Percentiles rank a stretch among this genome's conserved stretches.
These are phyloP conservation scores for Adansonia rubrostipa DNA, from an alignment of 441 rosid genomes.

Conservation along the genomic window DNA sequence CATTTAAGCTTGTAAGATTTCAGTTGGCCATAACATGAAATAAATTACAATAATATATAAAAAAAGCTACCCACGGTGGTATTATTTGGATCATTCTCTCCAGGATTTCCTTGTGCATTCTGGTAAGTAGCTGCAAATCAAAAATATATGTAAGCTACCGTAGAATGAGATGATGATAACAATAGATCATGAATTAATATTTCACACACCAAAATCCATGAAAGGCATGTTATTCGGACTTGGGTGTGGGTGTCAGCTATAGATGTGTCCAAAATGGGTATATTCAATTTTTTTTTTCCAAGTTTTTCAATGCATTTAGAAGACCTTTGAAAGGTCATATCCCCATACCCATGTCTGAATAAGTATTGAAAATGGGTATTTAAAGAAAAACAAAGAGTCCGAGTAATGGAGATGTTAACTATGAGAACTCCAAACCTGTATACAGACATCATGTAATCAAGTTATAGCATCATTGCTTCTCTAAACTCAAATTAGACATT, in stretches of 20 bases:
- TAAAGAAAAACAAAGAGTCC: no score
- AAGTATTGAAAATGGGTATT: no score
- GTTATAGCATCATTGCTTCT: not conserved
- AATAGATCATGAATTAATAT: not conserved
- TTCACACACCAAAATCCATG: no score
- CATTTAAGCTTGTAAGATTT: conserved; percentile 24
- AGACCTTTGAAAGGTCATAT: not conserved
- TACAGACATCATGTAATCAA: not conserved
- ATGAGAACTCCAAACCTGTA: not conserved
- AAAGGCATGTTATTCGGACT: no score
- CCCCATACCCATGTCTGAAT: not conserved
- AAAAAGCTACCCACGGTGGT: conserved; percentile 82
- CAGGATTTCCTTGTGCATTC: conserved; percentile 68
- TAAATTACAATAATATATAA: conserved; percentile 12
- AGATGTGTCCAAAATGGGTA: no score
- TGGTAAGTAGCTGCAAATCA: conserved; percentile 77
- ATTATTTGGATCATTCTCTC: conserved; percentile 93
- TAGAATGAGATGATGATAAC: conserved; percentile 1
- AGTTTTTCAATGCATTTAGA: no score
- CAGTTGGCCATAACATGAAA: conserved; percentile 20
- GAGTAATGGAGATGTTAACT: not conserved
- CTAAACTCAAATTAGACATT: conserved; percentile 10
- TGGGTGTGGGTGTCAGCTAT: no score
- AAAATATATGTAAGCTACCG: conserved; percentile 37
- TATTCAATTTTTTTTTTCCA: not conserved